These are phyloP conservation scores for Nitzschia inconspicua DNA, from an alignment of 108 stramenopile genomes.

Conservation along the genomic window DNA sequence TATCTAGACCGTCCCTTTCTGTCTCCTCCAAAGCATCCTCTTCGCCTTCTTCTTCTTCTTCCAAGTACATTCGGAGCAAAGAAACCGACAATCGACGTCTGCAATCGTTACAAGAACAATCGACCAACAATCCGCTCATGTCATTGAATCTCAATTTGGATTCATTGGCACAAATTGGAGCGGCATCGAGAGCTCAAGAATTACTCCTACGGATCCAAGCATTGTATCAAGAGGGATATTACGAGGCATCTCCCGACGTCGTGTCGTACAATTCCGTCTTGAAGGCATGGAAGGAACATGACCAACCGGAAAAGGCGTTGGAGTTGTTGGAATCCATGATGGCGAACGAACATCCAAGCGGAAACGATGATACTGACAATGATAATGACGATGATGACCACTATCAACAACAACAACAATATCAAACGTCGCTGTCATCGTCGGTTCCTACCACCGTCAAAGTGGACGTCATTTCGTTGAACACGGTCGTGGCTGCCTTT, in stretches of 20 bases:
- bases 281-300: conserved; percentile 59
- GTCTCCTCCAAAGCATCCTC: neutral
- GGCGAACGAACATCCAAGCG: conserved; percentile 1
- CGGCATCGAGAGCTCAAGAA: conserved; percentile 58
- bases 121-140: conserved; percentile 51
- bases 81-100: conserved; percentile 19
- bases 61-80: neutral
- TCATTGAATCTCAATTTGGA: conserved; percentile 76
- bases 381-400: conserved; percentile 1
- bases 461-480: conserved; percentile 71
- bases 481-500: conserved; percentile 63
- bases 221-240: conserved; percentile 68
- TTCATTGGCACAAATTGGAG: conserved; percentile 57
- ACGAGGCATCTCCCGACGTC: conserved; percentile 55
- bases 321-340: conserved; percentile 34
- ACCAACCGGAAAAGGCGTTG: conserved; percentile 32
- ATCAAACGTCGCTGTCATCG: neutral
- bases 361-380: neutral
- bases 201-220: conserved; percentile 60
- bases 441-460: neutral
- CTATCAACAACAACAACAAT: conserved; percentile 32
- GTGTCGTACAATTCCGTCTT: conserved; percentile 66
- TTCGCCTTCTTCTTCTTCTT: neutral
- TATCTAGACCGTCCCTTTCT: neutral
- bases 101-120: conserved; percentile 10